A percentile compares a stretch with the other conserved stretches of the same genome.
Conservation (phyloP, 139 green algal species). For the Picochlorum sp. region DNA sequence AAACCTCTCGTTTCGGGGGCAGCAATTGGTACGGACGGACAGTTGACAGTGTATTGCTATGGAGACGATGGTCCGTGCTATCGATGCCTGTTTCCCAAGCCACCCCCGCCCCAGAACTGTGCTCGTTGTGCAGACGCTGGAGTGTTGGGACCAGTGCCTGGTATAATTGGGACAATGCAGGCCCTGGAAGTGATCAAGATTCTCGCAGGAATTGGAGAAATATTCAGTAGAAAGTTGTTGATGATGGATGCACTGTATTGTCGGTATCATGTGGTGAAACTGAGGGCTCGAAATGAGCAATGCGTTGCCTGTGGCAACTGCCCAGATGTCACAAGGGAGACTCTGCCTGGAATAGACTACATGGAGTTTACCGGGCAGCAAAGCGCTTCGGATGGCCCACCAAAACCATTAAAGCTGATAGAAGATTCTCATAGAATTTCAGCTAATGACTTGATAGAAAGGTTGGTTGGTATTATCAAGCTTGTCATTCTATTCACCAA, state of each 20-base stretch:
- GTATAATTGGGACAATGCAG: constrained; percentile 86
- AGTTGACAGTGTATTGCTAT: constrained; percentile 87
- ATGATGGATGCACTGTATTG: constrained; percentile 54
- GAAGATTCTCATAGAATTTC: constrained; percentile 24
- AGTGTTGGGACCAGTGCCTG: constrained; percentile 82
- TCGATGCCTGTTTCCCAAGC: constrained; percentile 83
- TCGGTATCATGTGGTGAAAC: constrained; percentile 61
- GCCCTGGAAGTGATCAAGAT: constrained; percentile 91
- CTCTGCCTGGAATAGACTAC: constrained; percentile 62
- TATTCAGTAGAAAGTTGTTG: constrained; percentile 47
- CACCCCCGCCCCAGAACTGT: constrained; percentile 65
- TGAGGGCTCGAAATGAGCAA: constrained; percentile 30
- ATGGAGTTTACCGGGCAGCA: constrained; percentile 57
- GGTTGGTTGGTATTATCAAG: no score
- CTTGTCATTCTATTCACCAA: no score
- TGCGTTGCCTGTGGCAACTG: constrained; percentile 57
- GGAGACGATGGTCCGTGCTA: constrained; percentile 61
- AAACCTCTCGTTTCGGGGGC: constrained; percentile 79
- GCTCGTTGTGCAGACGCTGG: constrained; percentile 77
- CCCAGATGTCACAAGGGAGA: constrained; percentile 35
- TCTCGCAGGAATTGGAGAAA: constrained; percentile 46
- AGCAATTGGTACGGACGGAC: constrained; percentile 81
- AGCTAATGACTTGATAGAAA: constrained; percentile 3
- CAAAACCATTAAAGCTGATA: constrained; percentile 33
- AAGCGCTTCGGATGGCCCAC: constrained; percentile 28